Evolutionary conservation across 2,329 filamentous ascomycete genomes (phyloP).

Genomic region (Coniochaeta sp.): DNA sequence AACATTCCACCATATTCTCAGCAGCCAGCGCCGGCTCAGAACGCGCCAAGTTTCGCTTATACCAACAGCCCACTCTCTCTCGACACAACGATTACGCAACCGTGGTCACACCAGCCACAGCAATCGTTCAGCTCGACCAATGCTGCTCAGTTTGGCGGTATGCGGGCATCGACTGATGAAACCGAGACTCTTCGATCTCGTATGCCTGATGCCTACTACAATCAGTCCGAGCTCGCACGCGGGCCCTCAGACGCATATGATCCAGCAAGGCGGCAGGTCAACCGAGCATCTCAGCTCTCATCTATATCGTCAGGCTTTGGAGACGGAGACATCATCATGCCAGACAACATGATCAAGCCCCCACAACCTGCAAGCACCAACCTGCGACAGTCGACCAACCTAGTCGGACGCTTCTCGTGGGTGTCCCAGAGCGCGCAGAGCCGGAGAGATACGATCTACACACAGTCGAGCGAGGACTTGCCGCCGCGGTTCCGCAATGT

Average conservation of each 20-base stretch:
- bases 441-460: constrained; percentile 41
- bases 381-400: constrained; percentile 10
- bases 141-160: constrained; percentile 16
- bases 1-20: background rate
- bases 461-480: constrained; percentile 43
- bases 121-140: constrained; percentile 18
- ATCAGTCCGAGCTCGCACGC: constrained; percentile 28
- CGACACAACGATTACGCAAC: background rate
- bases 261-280: constrained; percentile 23
- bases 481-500: constrained; percentile 50
- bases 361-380: constrained; percentile 9
- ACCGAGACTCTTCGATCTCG: constrained; percentile 24
- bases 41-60: background rate
- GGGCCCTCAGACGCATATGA: constrained; percentile 28
- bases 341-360: constrained; percentile 14
- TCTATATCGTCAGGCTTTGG: constrained; percentile 59
- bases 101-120: constrained; percentile 13
- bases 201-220: constrained; percentile 28
- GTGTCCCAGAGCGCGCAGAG: constrained; percentile 15
- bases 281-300: constrained; percentile 43
- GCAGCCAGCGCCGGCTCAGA: background rate
- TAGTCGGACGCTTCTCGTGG: constrained; percentile 26
- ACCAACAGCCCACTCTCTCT: background rate
- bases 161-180: constrained; percentile 9
- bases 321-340: constrained; percentile 49